Percentiles rank a stretch among this genome's conserved stretches.
Conservation (phyloP, 352 stramenopile genomes). For the Phytophthora podocarpi region DNA sequence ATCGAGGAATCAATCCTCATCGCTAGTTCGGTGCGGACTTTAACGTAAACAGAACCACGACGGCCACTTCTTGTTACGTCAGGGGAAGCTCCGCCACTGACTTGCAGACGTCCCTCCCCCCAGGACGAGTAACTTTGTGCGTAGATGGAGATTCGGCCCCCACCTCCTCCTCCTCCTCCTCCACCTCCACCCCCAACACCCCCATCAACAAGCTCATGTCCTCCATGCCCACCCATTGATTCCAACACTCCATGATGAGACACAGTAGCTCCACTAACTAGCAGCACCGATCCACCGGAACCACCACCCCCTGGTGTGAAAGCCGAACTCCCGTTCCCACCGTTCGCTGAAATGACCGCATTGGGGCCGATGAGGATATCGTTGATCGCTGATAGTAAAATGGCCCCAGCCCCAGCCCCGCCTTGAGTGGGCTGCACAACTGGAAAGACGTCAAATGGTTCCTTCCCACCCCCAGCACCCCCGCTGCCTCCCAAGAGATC, state of each 20-base stretch:
- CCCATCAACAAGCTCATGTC: slow-evolving; percentile 35
- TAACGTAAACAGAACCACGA: slow-evolving; percentile 47
- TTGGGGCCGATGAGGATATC: slow-evolving; percentile 91
- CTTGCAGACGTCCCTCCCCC: slow-evolving; percentile 71
- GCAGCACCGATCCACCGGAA: slow-evolving; percentile 54
- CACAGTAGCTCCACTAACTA: slow-evolving; percentile 55
- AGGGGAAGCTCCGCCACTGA: slow-evolving; percentile 73
- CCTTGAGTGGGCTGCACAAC: slow-evolving; percentile 78
- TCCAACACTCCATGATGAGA: slow-evolving; percentile 79
- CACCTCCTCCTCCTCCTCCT: slow-evolving; percentile 93
- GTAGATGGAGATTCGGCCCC: slow-evolving; percentile 83
- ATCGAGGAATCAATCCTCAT: slow-evolving; percentile 69
- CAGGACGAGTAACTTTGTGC: slow-evolving; percentile 93
- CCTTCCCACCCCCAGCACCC: slow-evolving; percentile 81
- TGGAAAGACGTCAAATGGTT: slow-evolving; percentile 83
- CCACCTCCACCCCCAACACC: slow-evolving; percentile 61
- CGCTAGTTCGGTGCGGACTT: slow-evolving; percentile 45
- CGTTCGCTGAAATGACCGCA: slow-evolving; percentile 80
- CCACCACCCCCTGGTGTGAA: slow-evolving; percentile 69
- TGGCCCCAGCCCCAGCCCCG: slow-evolving; percentile 88
- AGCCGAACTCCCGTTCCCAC: slow-evolving; percentile 49
- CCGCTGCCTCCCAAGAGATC: slow-evolving; percentile 93
- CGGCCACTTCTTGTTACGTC: slow-evolving; percentile 41
- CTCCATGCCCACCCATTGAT: slow-evolving; percentile 83
- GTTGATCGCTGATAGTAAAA: slow-evolving; percentile 92